phyloP scores from a whole-genome alignment of 1,139 yeast genomes.

The Debaryomyces subglobosus region DNA sequence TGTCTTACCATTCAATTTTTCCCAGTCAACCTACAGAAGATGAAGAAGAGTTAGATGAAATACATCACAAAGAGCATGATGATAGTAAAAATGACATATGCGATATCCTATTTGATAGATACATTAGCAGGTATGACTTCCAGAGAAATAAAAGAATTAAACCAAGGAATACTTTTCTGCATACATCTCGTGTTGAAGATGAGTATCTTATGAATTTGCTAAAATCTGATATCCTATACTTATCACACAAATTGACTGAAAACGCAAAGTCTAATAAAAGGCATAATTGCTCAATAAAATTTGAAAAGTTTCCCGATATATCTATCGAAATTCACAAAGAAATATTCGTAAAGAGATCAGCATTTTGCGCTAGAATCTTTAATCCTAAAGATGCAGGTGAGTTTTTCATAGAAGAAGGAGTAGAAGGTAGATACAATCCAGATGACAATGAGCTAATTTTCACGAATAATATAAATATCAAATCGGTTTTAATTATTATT shows the following conservation, averaged over 20 bases:
- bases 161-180: conserved; percentile 22
- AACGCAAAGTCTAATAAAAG: conserved; percentile 15
- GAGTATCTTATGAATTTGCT: conserved; percentile 15
- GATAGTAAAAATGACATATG: background rate
- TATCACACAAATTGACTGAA: conserved; percentile 11
- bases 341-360: conserved; percentile 32
- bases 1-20: background rate
- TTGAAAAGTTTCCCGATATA: conserved; percentile 21
- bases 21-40: conserved; percentile 21
- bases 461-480: conserved; percentile 22
- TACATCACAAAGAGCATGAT: background rate
- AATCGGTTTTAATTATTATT: conserved; percentile 34
- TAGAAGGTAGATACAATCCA: conserved; percentile 28
- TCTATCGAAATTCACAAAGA: conserved; percentile 35
- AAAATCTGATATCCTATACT: conserved; percentile 19
- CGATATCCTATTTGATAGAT: conserved; percentile 22
- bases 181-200: conserved; percentile 13
- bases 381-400: conserved; percentile 19
- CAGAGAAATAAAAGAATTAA: conserved; percentile 19
- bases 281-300: conserved; percentile 29
- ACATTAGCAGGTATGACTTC: conserved; percentile 21
- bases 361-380: conserved; percentile 27
- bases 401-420: conserved; percentile 19
- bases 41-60: conserved; percentile 16
- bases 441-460: conserved; percentile 17